Conservation (phyloP, 352 stramenopile genomes). For the Globisporangium heterothallicum region DNA sequence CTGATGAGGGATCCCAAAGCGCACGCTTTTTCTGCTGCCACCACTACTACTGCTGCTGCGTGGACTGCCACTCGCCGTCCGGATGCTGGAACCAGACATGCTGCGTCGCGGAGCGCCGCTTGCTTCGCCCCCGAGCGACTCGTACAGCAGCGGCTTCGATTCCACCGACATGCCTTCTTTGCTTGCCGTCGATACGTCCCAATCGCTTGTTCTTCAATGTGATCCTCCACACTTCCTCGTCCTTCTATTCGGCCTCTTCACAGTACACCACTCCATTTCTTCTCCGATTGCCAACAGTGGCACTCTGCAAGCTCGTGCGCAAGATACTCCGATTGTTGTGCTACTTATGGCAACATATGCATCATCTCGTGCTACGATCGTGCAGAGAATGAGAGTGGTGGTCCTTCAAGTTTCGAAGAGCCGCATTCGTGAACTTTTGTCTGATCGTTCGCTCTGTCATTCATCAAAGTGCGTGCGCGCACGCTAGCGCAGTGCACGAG, state of each 20-base stretch:
- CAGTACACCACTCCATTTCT: neutral
- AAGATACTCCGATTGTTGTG: too few species aligned
- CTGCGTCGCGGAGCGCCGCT: neutral
- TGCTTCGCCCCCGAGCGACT: constrained; percentile 18
- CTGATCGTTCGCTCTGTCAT: too few species aligned
- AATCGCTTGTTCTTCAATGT: neutral
- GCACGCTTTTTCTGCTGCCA: neutral
- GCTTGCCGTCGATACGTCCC: neutral
- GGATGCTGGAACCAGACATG: neutral
- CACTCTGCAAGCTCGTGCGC: too few species aligned
- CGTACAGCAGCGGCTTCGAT: constrained; percentile 32
- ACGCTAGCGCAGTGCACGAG: too few species aligned
- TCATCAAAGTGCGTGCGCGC: too few species aligned
- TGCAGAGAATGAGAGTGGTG: constrained; percentile 1
- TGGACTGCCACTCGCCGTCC: constrained; percentile 3
- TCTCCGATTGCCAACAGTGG: too few species aligned
- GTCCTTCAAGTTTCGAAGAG: constrained; percentile 1
- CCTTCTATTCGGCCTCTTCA: neutral
- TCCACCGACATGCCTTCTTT: constrained; percentile 17
- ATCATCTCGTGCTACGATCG: too few species aligned
- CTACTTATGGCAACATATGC: too few species aligned
- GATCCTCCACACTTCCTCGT: too few species aligned
- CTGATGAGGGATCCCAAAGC: constrained; percentile 12
- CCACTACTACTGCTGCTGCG: neutral
- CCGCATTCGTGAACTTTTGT: too few species aligned